Conservation (phyloP, 768 basidiomycete species). For the Rhodotorula babjevae region DNA sequence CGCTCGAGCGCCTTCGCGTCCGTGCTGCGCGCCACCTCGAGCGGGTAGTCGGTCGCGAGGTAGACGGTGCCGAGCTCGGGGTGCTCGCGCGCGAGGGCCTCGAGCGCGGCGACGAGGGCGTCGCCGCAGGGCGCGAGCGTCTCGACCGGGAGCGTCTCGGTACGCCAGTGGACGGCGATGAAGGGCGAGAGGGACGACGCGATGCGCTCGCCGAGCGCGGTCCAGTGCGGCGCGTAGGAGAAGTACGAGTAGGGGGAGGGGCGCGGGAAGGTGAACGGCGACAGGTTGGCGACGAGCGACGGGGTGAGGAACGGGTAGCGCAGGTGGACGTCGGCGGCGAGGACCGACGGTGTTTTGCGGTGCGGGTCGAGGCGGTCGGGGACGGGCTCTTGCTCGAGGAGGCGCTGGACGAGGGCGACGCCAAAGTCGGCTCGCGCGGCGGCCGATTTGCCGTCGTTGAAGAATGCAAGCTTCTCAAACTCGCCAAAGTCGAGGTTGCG, state of each 20-base stretch:
- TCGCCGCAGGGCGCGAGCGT: constrained; percentile 53
- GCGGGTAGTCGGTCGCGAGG: constrained; percentile 57
- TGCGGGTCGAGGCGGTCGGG: not conserved
- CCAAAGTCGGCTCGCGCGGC: constrained; percentile 27
- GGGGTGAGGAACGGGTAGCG: constrained; percentile 51
- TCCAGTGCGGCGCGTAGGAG: constrained; percentile 52
- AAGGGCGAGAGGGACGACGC: constrained; percentile 49
- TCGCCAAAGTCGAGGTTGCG: constrained; percentile 13
- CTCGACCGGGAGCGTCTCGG: constrained; percentile 52
- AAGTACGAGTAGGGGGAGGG: constrained; percentile 39
- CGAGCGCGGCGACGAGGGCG: constrained; percentile 52
- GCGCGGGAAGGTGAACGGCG: not conserved
- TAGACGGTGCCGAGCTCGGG: constrained; percentile 48
- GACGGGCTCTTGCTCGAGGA: constrained; percentile 15
- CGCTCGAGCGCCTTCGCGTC: not conserved
- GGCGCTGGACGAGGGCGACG: constrained; percentile 31
- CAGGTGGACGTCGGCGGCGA: constrained; percentile 55
- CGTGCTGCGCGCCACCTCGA: constrained; percentile 14
- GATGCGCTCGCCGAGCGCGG: constrained; percentile 50
- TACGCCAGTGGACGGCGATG: constrained; percentile 56
- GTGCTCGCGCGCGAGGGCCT: constrained; percentile 40
- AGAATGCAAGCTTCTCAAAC: constrained; percentile 5
- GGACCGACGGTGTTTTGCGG: constrained; percentile 46
- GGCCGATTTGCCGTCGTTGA: constrained; percentile 11
- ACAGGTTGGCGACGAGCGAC: constrained; percentile 13